Percentiles rank a stretch among this genome's conserved stretches.
Evolutionary conservation across 331 rosid species (phyloP).

Genomic region (Spiraea crenata): DNA sequence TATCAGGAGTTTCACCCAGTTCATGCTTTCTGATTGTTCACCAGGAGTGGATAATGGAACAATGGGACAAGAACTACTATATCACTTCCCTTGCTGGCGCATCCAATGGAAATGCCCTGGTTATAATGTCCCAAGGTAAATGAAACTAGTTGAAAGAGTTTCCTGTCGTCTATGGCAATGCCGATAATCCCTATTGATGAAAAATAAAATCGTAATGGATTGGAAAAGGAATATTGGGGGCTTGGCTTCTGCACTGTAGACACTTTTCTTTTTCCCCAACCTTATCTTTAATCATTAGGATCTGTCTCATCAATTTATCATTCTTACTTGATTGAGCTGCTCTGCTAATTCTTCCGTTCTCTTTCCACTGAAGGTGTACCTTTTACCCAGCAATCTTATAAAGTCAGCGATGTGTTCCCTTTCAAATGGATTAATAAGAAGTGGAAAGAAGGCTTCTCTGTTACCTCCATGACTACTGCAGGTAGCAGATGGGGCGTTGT

Average conservation of each 20-base stretch:
- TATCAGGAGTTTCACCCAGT: background rate
- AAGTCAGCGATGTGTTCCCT: conserved; percentile 48
- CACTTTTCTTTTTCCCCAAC: background rate
- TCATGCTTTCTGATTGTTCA: conserved; percentile 6
- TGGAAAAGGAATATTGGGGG: background rate
- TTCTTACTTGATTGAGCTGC: background rate
- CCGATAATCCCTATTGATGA: background rate
- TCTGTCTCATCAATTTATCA: conserved; percentile 1
- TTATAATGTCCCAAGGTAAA: conserved; percentile 48
- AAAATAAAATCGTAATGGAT: background rate
- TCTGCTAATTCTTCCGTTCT: background rate
- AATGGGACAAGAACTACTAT: conserved; percentile 50
- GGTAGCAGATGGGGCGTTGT: conserved; percentile 50
- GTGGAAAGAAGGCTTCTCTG: conserved; percentile 51
- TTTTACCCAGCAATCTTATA: conserved; percentile 48
- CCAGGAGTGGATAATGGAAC: conserved; percentile 53
- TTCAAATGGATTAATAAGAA: conserved; percentile 50
- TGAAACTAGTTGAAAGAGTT: background rate
- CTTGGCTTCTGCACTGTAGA: background rate
- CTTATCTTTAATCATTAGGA: background rate
- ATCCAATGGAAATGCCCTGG: conserved; percentile 39
- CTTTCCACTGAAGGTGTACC: conserved; percentile 34
- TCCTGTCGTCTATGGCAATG: background rate
- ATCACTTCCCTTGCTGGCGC: conserved; percentile 46
- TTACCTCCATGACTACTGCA: conserved; percentile 48